phyloP scores from a whole-genome alignment of 2,329 filamentous ascomycete genomes.

The Venturiaceae sp. region DNA sequence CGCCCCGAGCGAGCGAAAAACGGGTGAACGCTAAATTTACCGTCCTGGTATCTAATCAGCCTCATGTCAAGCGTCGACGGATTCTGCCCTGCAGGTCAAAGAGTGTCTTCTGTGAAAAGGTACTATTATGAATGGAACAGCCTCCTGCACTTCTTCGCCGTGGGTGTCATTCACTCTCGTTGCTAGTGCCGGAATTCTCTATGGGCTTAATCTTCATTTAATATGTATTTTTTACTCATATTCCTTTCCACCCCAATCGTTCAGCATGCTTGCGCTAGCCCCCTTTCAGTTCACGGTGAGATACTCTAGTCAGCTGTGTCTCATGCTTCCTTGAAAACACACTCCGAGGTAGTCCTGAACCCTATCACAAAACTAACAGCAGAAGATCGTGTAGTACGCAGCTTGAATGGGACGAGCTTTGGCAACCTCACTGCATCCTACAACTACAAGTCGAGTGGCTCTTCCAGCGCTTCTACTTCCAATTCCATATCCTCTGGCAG shows the following conservation, averaged over 20 bases:
- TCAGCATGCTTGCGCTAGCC: no score
- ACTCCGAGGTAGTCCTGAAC: no score
- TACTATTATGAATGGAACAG: neutral
- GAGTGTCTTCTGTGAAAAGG: neutral
- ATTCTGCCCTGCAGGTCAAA: neutral
- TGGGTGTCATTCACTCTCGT: neutral
- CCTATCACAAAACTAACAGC: neutral
- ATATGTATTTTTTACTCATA: no score
- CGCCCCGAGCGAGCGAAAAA: neutral
- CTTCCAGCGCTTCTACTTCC: neutral
- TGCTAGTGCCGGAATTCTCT: neutral
- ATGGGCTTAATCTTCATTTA: no score
- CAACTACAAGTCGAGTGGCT: neutral
- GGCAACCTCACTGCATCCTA: neutral
- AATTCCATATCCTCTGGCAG: no score
- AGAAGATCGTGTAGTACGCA: neutral
- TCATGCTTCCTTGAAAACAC: neutral
- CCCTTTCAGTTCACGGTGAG: no score
- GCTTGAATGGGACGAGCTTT: neutral
- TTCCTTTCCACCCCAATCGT: no score
- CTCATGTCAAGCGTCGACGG: neutral
- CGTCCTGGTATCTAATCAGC: neutral
- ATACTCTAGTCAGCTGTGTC: neutral
- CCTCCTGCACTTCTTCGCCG: neutral
- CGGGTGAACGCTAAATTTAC: neutral